Base-by-base conservation (phyloP, 192 early-diverging fungal species). In the Chytriomyces sp. region DNA sequence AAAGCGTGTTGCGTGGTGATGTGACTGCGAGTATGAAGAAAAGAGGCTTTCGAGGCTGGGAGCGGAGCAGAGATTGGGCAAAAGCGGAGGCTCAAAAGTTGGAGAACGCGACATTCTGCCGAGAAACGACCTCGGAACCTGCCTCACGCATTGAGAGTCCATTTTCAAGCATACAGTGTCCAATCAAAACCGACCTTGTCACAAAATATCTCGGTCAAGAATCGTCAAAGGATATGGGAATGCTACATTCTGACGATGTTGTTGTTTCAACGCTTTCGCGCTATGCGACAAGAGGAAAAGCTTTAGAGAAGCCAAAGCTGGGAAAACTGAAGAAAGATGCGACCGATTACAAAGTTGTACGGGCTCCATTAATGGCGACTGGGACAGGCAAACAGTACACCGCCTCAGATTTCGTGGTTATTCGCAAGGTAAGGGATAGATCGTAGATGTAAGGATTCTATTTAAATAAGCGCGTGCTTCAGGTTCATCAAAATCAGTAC, bases 381-480 rank as follows among this genome's bases (percentile, higher is more conserved):
- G 40, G 40, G 2, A 22, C 14, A 0, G 59, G 59, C 4, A 73
- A 61, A 37, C 28, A 40, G 52, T 73, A 73, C 31, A 36, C 34
- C 19, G 26, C 64, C 7, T 26, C 12, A n/a, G 71, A 73, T 36
- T 73, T 73, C 41, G 37, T 73, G 52, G 30, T 73, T 38, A 59
- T 73, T 12, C 54, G 70, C 32, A 73, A 64, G 60, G 59, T 62
- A 25, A 28, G 53, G 12, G 19, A 25, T 12, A 37, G 17, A 30
- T 60, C 10, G 30, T 60, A 4, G 26, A 26, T 56, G 12, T 28
- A 12, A 12, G 12, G 7, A 26, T 28, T 28, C 6, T 19, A 56
- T 26, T 26, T 10, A 52, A 25, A 14, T 19, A 22, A 62, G 7
- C 25, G 56, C 56, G n/a, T 58, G 22, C 17, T 28, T 28, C 56